These are phyloP conservation scores for Candida berthetii DNA, from an alignment of 805 yeast genomes.

Conservation along the genomic window DNA sequence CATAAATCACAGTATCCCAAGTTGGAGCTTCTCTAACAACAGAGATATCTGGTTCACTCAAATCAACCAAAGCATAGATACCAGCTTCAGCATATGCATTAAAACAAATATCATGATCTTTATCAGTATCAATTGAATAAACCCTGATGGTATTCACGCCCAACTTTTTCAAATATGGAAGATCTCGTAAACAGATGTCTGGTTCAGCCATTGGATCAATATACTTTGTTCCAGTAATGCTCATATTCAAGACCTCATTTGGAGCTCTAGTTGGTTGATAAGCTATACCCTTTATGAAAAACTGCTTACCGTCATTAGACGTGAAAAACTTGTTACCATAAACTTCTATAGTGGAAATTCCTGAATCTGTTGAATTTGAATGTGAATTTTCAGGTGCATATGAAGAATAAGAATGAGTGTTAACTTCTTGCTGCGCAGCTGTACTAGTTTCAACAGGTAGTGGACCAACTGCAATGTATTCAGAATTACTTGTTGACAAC, in stretches of 20 bases:
- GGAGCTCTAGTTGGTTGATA: slow-evolving; percentile 57
- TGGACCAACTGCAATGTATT: too few relatives aligned
- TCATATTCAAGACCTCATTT: slow-evolving; percentile 27
- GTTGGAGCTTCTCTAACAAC: slow-evolving; percentile 71
- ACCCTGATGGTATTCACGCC: slow-evolving; percentile 79
- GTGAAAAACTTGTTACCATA: slow-evolving; percentile 75
- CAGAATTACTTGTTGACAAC: too few relatives aligned
- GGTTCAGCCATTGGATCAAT: slow-evolving; percentile 78
- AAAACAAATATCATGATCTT: slow-evolving; percentile 77
- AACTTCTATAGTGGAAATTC: slow-evolving; percentile 43
- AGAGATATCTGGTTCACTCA: slow-evolving; percentile 78
- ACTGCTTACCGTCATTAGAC: slow-evolving; percentile 68
- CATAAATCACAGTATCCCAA: slow-evolving; percentile 68
- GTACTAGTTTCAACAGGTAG: too few relatives aligned
- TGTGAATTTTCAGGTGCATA: too few relatives aligned
- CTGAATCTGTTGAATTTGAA: too few relatives aligned
- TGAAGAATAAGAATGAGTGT: too few relatives aligned
- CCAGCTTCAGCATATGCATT: slow-evolving; percentile 71
- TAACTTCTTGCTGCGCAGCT: too few relatives aligned
- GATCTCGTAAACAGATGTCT: slow-evolving; percentile 69
- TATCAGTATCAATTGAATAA: slow-evolving; percentile 72
- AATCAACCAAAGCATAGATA: slow-evolving; percentile 85
- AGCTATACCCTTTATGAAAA: slow-evolving; percentile 83
- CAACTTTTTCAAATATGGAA: slow-evolving; percentile 65
- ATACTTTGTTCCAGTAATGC: slow-evolving; percentile 21